Percentiles rank a stretch among this genome's conserved stretches.
These are phyloP conservation scores for Pseudogymnoascus verrucosus DNA, from an alignment of 2,329 filamentous ascomycete genomes.

Conservation along the genomic window DNA sequence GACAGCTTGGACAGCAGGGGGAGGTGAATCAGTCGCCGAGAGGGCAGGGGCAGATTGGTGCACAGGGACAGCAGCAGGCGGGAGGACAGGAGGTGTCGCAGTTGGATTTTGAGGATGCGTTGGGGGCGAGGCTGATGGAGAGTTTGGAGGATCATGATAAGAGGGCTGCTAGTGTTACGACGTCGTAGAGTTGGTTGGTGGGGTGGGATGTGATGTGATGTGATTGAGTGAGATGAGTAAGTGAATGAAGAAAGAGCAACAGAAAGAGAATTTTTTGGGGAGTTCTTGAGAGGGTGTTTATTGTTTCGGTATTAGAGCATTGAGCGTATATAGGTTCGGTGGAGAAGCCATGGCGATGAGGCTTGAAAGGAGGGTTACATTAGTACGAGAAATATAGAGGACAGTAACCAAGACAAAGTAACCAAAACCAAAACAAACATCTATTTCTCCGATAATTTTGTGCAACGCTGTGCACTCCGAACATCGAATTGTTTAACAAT, in stretches of 20 bases:
- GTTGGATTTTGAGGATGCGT: conserved; percentile 6
- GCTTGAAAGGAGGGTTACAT: neutral
- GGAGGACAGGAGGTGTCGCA: neutral
- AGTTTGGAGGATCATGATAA: conserved; percentile 11
- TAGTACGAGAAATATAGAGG: neutral
- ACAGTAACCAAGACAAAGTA: neutral
- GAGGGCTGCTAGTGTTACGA: conserved; percentile 2
- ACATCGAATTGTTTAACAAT: neutral
- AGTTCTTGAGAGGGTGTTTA: neutral
- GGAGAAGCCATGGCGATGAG: neutral
- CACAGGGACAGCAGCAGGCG: neutral
- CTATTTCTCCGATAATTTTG: neutral
- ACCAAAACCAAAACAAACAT: neutral
- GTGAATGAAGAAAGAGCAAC: too few species aligned
- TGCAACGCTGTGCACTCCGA: neutral
- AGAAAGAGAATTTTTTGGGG: neutral
- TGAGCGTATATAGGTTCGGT: neutral
- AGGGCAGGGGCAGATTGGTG: neutral
- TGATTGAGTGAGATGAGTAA: too few species aligned
- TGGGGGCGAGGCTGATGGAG: conserved; percentile 6
- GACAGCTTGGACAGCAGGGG: neutral
- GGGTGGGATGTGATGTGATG: neutral
- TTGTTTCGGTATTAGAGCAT: neutral
- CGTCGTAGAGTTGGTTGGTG: neutral
- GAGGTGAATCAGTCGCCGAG: neutral